Base-by-base conservation (phyloP, 2,329 filamentous ascomycete species). In the Aspergillus fumigatiaffinis region DNA sequence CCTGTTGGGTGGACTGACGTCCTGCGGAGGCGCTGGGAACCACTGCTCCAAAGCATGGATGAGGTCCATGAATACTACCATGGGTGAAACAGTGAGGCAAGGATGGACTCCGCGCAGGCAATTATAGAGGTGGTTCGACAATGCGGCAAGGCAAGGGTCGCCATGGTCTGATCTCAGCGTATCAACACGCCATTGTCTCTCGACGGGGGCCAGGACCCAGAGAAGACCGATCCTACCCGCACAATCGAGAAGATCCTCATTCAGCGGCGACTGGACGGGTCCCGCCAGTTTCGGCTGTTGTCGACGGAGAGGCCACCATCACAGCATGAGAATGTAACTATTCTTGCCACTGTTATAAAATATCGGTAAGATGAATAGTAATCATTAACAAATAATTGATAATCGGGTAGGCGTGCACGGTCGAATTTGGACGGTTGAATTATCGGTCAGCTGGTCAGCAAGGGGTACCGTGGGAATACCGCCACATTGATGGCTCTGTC, bases 1-100 rank as follows among this genome's bases (percentile, higher is more conserved):
- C 0, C 70, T 89, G 0, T 76, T 89, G 0, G 87, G 87, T 0
- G 87, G 87, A 0, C 65, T 90, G 53, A 89, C 87, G 4, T 87
- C 82, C 0, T 89, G 89, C 57, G 87, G 87, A 0, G 87, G 87
- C 0, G 87, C 87, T 5, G 87, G 87, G 0, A 89, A 89, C 60
- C 89, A 89, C 54, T 89, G 89, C 58, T 87, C 84, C 0, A 84
- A 88, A 88, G 80, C 86, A 89, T 73, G 85, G 82, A 70, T 21
- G 59, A 3, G 7, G 7, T 14, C 21, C 23, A 14, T 23, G 44
- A 47, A 26, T 47, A 23, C 21, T 14, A 14, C 44, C 14, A 26
- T 8, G 44, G 21, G 41, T 44, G 12, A 25, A 23, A 47, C 44
- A 47, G 4, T 21, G 23, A 28, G 3, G 35, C 35, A 23, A 20